Base-by-base conservation (phyloP, 2,329 filamentous ascomycete species). In the Arthroderma sp. region DNA sequence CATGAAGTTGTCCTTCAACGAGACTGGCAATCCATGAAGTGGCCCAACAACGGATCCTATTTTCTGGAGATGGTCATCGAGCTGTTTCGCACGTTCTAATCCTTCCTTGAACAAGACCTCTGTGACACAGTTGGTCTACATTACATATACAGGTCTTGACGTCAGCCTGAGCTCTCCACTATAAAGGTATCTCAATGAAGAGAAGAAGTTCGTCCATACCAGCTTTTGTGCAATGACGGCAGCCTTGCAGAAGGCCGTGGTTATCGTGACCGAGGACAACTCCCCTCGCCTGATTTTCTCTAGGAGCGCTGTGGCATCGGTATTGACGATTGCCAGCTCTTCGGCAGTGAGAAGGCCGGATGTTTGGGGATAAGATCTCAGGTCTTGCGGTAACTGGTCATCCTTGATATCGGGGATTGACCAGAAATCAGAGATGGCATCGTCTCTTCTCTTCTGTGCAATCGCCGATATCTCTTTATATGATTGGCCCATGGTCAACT, bases 41-140 rank as follows among this genome's bases (percentile, higher is more conserved):
- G 72, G 71, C 7, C 73, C 73, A 13, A 70, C 62, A 3, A 67
- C 60, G n/a, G 66, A 61, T 4, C 68, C 68, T 4, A 65, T 77
- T 79, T 65, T 77, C 74, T 51, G 54, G 52, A 62, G 13, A 56
- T 64, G 39, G 63, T 63, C 56, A 58, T 75, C 73, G 0, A 75
- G 65, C 28, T 66, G 65, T 33, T 62, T 63, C 0, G 73, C 74
- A 28, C 68, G 63, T 8, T 69, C 65, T 1, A 74, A 55, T 0
- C 72, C 74, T 4, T 67, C 61, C 8, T 77, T 68, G 62, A 81
- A 81, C 56, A 83, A 74, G 23, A 77, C 76, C 61, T 83, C 80
- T 0, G 77, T 81, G 2, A 84, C 68, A 64, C 81, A 84, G 60
- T 83, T 83, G 39, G 78, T 82, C 78, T 81, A n/a, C 67, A 28